A percentile compares a stretch with the other conserved stretches of the same genome.
Conservation (phyloP, 1,284 basidiomycete genomes). For the Exobasidium cylindrosporum region DNA sequence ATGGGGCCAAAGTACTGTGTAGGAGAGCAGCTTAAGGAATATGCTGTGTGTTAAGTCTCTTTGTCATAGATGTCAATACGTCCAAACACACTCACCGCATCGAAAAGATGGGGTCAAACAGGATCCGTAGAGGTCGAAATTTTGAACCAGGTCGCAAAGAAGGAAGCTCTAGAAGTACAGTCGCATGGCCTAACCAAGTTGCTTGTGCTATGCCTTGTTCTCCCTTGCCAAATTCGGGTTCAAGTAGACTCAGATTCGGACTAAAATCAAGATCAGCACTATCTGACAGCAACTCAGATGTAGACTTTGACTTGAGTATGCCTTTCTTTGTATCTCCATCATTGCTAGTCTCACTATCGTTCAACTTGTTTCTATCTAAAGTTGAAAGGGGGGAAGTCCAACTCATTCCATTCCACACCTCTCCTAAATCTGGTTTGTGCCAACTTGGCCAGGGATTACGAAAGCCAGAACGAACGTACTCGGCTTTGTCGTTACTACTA, state of each 20-base stretch:
- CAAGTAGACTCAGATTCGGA: not conserved
- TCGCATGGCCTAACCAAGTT: conserved; percentile 52
- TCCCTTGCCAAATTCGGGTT: conserved; percentile 1
- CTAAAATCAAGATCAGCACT: not conserved
- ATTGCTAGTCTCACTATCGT: conserved; percentile 23
- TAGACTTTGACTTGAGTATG: conserved; percentile 6
- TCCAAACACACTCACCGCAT: conserved; percentile 13
- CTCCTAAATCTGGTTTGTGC: conserved; percentile 33
- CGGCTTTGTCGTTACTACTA: not conserved
- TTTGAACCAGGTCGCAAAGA: not conserved
- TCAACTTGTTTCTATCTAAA: too few species aligned
- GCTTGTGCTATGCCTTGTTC: conserved; percentile 15
- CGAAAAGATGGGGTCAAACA: conserved; percentile 53
- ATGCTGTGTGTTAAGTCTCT: not conserved
- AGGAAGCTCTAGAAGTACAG: conserved; percentile 43
- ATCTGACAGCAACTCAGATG: conserved; percentile 11
- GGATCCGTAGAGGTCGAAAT: conserved; percentile 24
- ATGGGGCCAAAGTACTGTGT: conserved; percentile 40
- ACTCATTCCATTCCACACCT: conserved; percentile 39
- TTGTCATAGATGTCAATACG: too few species aligned
- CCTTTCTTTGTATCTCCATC: not conserved
- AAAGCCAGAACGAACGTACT: conserved; percentile 30
- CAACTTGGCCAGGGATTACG: conserved; percentile 49
- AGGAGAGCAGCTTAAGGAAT: conserved; percentile 35
- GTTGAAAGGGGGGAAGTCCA: too few species aligned